These are phyloP conservation scores for Stereum hirsutum DNA, from an alignment of 1,284 basidiomycete genomes.

Conservation along the genomic window DNA sequence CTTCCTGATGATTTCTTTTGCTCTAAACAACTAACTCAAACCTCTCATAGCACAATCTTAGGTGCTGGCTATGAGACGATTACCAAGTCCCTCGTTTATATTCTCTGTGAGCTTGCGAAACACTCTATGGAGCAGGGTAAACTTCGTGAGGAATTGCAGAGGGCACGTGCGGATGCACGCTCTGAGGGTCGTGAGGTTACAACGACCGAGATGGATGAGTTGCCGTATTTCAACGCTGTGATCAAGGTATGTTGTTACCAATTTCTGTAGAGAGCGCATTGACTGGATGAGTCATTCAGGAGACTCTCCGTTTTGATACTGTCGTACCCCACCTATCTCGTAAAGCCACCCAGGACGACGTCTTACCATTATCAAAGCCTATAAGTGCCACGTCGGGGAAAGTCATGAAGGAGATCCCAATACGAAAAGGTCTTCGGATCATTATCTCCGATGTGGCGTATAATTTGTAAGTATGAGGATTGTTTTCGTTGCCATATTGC, in stretches of 20 bases:
- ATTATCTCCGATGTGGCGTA: conserved; percentile 26
- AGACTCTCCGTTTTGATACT: conserved; percentile 22
- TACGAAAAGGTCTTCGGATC: conserved; percentile 25
- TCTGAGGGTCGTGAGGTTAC: conserved; percentile 17
- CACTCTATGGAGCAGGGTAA: conserved; percentile 27
- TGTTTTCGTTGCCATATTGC: too few relatives aligned
- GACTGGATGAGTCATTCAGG: conserved; percentile 12
- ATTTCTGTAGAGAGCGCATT: neutral
- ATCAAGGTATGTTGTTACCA: conserved; percentile 30
- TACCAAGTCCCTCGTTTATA: conserved; percentile 31
- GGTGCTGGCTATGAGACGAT: conserved; percentile 47
- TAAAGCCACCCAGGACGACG: conserved; percentile 19
- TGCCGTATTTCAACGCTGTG: conserved; percentile 41
- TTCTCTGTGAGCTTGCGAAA: conserved; percentile 30
- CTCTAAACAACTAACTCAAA: too few relatives aligned
- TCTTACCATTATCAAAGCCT: conserved; percentile 22
- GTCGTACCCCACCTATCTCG: conserved; percentile 17
- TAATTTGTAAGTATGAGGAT: conserved; percentile 20
- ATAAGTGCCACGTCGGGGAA: conserved; percentile 14
- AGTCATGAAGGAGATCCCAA: conserved; percentile 22
- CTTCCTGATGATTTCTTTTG: neutral
- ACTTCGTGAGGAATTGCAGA: conserved; percentile 30
- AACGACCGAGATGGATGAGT: conserved; percentile 37
- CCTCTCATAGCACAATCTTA: conserved; percentile 25
- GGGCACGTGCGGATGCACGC: conserved; percentile 6